Base-by-base conservation (phyloP, 2,329 filamentous ascomycete species). In the Cadophora sp. region DNA sequence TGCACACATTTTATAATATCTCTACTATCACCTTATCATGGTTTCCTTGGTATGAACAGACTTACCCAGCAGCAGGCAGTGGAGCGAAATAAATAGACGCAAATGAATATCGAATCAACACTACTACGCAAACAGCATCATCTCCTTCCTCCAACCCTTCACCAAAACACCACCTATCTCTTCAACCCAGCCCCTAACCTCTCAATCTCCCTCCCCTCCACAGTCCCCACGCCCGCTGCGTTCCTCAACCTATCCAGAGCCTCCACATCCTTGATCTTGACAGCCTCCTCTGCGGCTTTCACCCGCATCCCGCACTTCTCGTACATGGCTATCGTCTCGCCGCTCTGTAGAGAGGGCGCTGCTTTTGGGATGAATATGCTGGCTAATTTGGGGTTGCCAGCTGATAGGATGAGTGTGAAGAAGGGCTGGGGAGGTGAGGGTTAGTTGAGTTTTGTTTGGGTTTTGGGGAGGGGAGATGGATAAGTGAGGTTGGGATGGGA, bases 221-320 rank as follows among this genome's bases (percentile, higher is more conserved):
- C 81, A 63, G 91, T 90, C 40, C 85, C 87, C 63, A 88, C 88
- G 6, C 89, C 91, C 19, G 93, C 94, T 72, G 91, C 93, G 67
- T 87, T 87, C 72, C 93, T 84, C 72, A 98, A 81, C 62, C 89
- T 84, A 74, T 91, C 87, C 80, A 97, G 89, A n/a, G 90, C 83
- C 73, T 90, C 90, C 60, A 88, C 83, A 77, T 99, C 92, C 80
- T 92, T 97, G 68, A 87, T 85, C 81, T 90, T 93, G 68, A 94
- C 86, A 3, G 96, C 95, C 81, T 98, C 96, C 81, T 98, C 94
- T 4, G 92, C 96, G 2, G 96, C 96, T 81, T 93, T 94, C 31
- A 91, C 87, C 55, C 93, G 84, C 89, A 97, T 88, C 22, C 95
- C 95, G 79, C 96, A 98, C 81, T 97, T 97, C 75, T 97, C 90